Evolutionary conservation across 495 filamentous ascomycete species (phyloP).

Genomic region (Chaetomium tenue): DNA sequence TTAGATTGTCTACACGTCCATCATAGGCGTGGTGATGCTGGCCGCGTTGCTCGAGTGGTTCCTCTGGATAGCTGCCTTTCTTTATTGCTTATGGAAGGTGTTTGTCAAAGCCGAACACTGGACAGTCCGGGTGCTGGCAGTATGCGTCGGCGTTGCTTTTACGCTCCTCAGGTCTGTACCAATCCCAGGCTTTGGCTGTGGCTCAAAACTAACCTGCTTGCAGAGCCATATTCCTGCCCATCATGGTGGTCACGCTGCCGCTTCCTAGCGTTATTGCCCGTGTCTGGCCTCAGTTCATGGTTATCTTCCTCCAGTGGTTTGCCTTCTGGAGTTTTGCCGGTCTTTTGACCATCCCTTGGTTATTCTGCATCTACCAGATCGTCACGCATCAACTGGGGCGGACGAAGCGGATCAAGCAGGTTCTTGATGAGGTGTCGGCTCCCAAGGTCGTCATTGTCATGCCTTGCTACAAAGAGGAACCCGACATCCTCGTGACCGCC

Average conservation of each 20-base stretch:
- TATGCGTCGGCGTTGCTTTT: conserved; percentile 73
- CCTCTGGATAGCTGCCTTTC: conserved; percentile 85
- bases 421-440: conserved; percentile 78
- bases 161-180: conserved; percentile 64
- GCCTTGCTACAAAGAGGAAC: conserved; percentile 94
- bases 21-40: conserved; percentile 79
- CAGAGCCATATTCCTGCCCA: conserved; percentile 82
- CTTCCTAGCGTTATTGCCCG: conserved; percentile 68
- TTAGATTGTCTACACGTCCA: conserved; percentile 68
- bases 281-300: conserved; percentile 66
- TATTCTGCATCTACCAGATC: conserved; percentile 87
- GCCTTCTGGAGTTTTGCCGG: conserved; percentile 93
- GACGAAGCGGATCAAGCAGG: conserved; percentile 75
- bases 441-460: conserved; percentile 97
- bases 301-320: conserved; percentile 82
- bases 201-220: not conserved
- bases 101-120: conserved; percentile 87
- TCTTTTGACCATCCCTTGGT: conserved; percentile 83
- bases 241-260: conserved; percentile 93
- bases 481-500: conserved; percentile 80
- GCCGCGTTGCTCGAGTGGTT: conserved; percentile 92
- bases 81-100: conserved; percentile 88
- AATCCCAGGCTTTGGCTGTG: not conserved
- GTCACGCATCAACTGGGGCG: conserved; percentile 82
- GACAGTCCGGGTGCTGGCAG: conserved; percentile 72